Conservation (phyloP, 768 basidiomycete genomes). For the Auricularia cornea region DNA sequence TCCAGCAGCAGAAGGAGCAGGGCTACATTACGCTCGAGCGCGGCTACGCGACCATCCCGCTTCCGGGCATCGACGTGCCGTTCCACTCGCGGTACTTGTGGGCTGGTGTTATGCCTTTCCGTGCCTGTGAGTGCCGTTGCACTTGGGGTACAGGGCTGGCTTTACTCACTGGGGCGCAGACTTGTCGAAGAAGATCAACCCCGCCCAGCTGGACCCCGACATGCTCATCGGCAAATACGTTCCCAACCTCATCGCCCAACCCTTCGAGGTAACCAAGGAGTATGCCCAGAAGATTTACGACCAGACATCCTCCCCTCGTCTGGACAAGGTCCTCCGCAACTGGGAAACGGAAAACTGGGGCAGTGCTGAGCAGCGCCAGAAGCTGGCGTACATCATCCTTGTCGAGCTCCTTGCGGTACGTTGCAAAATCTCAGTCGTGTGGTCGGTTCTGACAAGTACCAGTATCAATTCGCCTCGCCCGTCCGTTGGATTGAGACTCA, state of each 20-base stretch:
- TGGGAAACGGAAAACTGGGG: slow-evolving; percentile 94
- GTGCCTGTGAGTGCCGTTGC: slow-evolving; percentile 66
- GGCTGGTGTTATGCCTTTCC: slow-evolving; percentile 97
- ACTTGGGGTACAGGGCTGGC: too few species aligned
- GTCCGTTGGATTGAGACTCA: slow-evolving; percentile 99
- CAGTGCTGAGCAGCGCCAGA: slow-evolving; percentile 71
- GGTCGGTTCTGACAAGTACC: not conserved
- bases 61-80: slow-evolving; percentile 96
- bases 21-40: slow-evolving; percentile 93
- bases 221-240: slow-evolving; percentile 94
- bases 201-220: slow-evolving; percentile 85
- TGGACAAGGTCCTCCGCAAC: slow-evolving; percentile 87
- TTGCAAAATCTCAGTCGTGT: not conserved
- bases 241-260: slow-evolving; percentile 88
- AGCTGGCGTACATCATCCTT: slow-evolving; percentile 90
- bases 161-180: slow-evolving; percentile 36
- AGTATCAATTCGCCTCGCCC: slow-evolving; percentile 94
- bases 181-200: slow-evolving; percentile 95
- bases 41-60: slow-evolving; percentile 91
- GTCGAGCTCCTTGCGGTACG: slow-evolving; percentile 77
- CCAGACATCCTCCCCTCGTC: slow-evolving; percentile 89
- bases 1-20: slow-evolving; percentile 68
- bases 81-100: slow-evolving; percentile 99
- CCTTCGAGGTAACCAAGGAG: slow-evolving; percentile 72
- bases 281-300: slow-evolving; percentile 96